Base-by-base conservation (phyloP, 768 basidiomycete genomes). In the Tulasnella sp. region DNA sequence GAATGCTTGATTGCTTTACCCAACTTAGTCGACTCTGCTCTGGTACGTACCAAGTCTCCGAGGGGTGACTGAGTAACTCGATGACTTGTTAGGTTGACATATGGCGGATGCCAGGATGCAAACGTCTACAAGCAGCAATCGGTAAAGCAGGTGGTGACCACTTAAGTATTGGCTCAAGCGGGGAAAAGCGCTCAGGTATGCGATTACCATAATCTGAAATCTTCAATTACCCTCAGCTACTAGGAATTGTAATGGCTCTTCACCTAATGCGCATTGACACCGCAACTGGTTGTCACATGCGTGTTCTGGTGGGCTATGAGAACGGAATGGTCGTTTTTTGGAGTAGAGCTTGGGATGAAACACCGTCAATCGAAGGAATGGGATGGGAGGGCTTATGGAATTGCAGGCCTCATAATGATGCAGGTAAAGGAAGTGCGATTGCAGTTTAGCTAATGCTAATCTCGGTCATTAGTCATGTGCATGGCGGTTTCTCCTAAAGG, bases 221-320 rank as follows among this genome's bases (percentile, higher is more conserved):
- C n/a, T n/a, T n/a, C n/a, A n/a, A n/a, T 20, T n/a, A 45, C 20
- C n/a, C 6, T 8, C 6, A 45, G 45, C 37, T 24, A 20, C 37
- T 57, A 86, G 90, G 90, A 0, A 81, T 92, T 44, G 78, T 95
- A 59, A 99, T 96, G 93, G 77, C 83, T 0, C 62, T 91, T 55
- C 81, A 87, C 59, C 67, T 95, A 1, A 78, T 76, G 41, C 25
- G 20, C 37, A 43, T 37, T 34, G n/a, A 19, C 41, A 7, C 35
- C 39, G 8, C 37, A 42, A 15, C 68, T 92, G n/a, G n/a, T n/a
- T n/a, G n/a, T n/a, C n/a, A n/a, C n/a, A n/a, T n/a, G 3, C 71
- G 77, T 2, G 64, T 93, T 4, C 62, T 92, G 0, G 72, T 77
- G 33, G 86, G 77, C 1, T 93, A 88, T 62, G 93, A 99, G 66